Conservation (phyloP, 345 rosid genomes). For the Raphanus raphanistrum region DNA sequence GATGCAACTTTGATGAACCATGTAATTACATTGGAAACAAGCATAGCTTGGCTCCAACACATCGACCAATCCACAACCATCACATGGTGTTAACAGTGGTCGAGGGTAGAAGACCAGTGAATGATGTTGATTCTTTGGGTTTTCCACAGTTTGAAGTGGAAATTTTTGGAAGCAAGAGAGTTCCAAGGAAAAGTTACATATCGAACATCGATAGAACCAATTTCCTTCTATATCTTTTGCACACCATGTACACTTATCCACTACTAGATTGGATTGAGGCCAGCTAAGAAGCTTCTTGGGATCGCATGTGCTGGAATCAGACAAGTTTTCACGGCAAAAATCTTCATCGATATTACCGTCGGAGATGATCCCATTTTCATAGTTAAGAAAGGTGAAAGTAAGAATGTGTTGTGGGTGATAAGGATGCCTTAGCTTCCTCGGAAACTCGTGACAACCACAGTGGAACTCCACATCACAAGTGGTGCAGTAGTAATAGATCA, state of each 20-base stretch:
- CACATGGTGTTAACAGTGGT: not conserved
- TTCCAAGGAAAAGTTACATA: slow-evolving; percentile 11
- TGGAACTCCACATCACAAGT: slow-evolving; percentile 1
- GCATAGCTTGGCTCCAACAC: not conserved
- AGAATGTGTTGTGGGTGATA: slow-evolving; percentile 19
- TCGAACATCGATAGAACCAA: not conserved
- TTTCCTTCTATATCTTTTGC: not conserved
- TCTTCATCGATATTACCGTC: not conserved
- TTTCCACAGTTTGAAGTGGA: not conserved
- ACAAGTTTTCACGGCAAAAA: not conserved
- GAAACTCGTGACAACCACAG: not conserved
- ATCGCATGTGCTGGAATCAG: not conserved
- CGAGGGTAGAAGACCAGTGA: not conserved
- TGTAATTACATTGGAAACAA: not conserved
- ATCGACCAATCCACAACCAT: not conserved
- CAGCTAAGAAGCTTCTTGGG: not conserved
- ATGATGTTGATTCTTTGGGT: not conserved
- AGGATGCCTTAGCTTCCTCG: slow-evolving; percentile 6
- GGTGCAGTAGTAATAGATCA: not conserved
- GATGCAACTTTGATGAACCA: not conserved
- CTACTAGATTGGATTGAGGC: not conserved
- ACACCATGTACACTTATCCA: slow-evolving; percentile 16
- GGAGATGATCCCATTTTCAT: not conserved
- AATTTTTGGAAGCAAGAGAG: not conserved
- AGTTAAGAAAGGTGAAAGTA: not conserved